Evolutionary conservation across 2,329 filamentous ascomycete genomes (phyloP), one percentile per base, ranked within the genome.

Genomic region (Alternaria triticina): DNA sequence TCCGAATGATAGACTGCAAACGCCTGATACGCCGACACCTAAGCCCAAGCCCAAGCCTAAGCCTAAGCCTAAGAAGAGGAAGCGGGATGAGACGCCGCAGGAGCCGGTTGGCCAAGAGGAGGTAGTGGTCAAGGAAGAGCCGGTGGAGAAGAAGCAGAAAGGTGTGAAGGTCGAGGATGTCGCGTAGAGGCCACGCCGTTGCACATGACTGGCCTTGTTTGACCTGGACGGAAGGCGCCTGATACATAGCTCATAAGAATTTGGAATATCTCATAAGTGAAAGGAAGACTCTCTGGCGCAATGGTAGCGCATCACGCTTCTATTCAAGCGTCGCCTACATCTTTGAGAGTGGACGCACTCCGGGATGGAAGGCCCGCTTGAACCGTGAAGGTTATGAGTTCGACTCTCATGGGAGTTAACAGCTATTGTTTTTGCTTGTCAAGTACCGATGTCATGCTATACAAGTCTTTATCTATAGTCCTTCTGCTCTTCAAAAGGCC

Each of bases 181-280:
- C 0, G 7, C 47, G 4, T 51, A 51, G 47, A 33, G 17, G 27
- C 13, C 17, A 50, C 2, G 2, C 2, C n/a, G n/a, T 30, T 11
- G 7, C 7, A 9, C 6, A 36, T 36, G 13, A 9, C 25, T 6
- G 13, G 11, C 7, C 6, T 8, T n/a, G 17, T 10, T 8, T 30
- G 11, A 8, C 1, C n/a, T 50, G 11, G n/a, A 50, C 6, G 11
- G n/a, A 4, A 17, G 2, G 8, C 1, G 11, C 27, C 0, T n/a
- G 17, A 3, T 20, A 22, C 3, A 10, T 3, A 4, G 12, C 6
- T 3, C 4, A 12, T 13, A 0, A 30, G 5, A 2, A 5, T 11
- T 5, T 20, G 11, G 7, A 9, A n/a, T 13, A 33, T 12, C 12
- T 22, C 11, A 22, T 7, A 50, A 22, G 7, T 20, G 3, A 13